A percentile compares a stretch with the other conserved stretches of the same genome.
Conservation (phyloP, 2,329 filamentous ascomycete genomes). For the Cadophora luteo-olivacea region DNA sequence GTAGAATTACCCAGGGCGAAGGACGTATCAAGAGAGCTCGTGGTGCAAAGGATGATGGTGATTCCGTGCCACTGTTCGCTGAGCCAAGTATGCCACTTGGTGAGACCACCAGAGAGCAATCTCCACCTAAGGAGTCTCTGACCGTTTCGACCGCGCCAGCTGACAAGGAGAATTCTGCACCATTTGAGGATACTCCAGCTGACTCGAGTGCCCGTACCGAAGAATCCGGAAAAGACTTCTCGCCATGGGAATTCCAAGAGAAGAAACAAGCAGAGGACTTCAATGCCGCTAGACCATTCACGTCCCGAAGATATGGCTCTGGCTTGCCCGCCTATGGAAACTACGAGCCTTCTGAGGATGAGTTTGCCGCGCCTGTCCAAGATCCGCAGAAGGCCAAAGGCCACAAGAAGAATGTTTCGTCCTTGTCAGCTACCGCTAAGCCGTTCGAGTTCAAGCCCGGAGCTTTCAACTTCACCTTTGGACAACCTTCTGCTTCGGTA, state of each 20-base stretch:
- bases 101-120: slow-evolving; percentile 43
- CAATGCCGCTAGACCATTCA: slow-evolving; percentile 45
- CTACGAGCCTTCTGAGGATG: slow-evolving; percentile 43
- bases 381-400: slow-evolving; percentile 37
- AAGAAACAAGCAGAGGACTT: slow-evolving; percentile 48
- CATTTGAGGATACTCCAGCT: slow-evolving; percentile 29
- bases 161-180: slow-evolving; percentile 44
- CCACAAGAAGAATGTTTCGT: slow-evolving; percentile 55
- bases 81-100: slow-evolving; percentile 52
- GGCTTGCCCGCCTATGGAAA: slow-evolving; percentile 40
- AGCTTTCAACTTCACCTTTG: slow-evolving; percentile 40
- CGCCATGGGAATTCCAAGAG: slow-evolving; percentile 66
- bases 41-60: slow-evolving; percentile 67
- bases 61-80: slow-evolving; percentile 79
- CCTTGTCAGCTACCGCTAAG: slow-evolving; percentile 73
- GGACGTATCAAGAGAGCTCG: slow-evolving; percentile 79
- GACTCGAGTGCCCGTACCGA: slow-evolving; percentile 54
- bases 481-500: slow-evolving; percentile 24
- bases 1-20: slow-evolving; percentile 66
- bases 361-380: slow-evolving; percentile 27
- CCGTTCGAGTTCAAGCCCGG: slow-evolving; percentile 60
- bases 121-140: slow-evolving; percentile 39
- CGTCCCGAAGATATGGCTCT: slow-evolving; percentile 38
- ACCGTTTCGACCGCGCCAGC: slow-evolving; percentile 27
- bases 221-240: slow-evolving; percentile 59